Evolutionary conservation across 176 grass and related monocot genomes (phyloP), one percentile per base, ranked within the genome.

Genomic region (Aegilops tauschii): DNA sequence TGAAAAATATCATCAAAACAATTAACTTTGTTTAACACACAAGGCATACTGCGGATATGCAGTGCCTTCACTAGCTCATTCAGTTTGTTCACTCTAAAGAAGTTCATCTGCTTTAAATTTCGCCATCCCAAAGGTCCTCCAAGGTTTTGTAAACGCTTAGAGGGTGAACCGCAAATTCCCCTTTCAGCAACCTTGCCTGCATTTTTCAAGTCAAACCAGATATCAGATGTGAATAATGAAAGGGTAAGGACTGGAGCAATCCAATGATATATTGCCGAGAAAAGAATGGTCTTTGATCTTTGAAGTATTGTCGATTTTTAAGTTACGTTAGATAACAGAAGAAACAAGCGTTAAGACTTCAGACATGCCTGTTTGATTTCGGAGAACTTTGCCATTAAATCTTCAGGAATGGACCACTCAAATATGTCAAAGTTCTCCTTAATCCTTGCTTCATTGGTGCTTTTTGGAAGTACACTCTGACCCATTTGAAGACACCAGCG

Each of bases 41-140:
- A 47, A 47, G 12, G 12, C 12, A 47, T 47, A 47, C 44, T 47
- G 44, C 8, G 40, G 23, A 75, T 29, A 49, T 49, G 72, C 23
- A 16, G 25, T 56, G 74, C 9, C 74, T 77, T 47, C 30, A 17
- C 42, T 45, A 56, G 5, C 47, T 47, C 72, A 49, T 28, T 28
- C 40, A 49, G 42, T 17, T 49, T 49, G 25, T 16, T 75, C 72
- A 45, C 72, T 69, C 42, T 25, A 8, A 23, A 49, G 1, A 50
- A 20, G 32, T 39, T 78, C 25, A 58, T 58, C 25, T 13, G 7
- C 2, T 73, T 87, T 54, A 93, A 20, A 93, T 93, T 80, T 94
- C 92, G 5, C 86, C 83, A 71, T 94, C 92, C 92, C 92, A 91
- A 11, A 94, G 9, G 32, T 94, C 92, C 25, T 91, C 92, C 23